Evolutionary conservation across 768 basidiomycete species (phyloP), one percentile per base, ranked within the genome.

Genomic region (Suillus placidus): DNA sequence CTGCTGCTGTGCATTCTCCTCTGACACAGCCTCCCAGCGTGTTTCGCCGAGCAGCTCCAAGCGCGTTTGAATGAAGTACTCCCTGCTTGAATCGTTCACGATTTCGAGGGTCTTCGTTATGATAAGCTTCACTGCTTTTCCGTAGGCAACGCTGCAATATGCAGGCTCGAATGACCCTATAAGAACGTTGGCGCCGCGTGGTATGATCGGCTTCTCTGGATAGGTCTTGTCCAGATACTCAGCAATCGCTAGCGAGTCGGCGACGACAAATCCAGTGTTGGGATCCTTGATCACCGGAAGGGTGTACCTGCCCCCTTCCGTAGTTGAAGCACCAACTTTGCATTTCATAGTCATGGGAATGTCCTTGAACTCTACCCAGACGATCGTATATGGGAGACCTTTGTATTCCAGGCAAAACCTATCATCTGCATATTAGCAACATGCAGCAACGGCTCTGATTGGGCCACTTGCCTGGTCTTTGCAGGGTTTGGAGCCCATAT

Each of bases 281-380:
- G 63, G 63, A 57, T 66, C 65, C 35, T 55, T 38, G 34, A 66
- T 47, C 16, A 66, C 65, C 1, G 65, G 65, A n/a, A 66, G 26
- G 54, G 65, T 66, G 54, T 66, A 64, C 18, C 38, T 60, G 26
- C 18, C 57, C 14, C 57, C 57, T 10, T 40, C 57, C 10, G 57
- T 60, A 30, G 57, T 26, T 26, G 57, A 60, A 30, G 57, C 68
- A 80, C 81, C 81, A 34, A 82, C 16, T 52, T 30, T 62, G 60
- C 80, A 72, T 67, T 78, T 76, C 64, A 74, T 75, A n/a, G 77
- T 63, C 0, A 64, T 32, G 38, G 77, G 79, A 63, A 87, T 80
- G 64, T 86, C 83, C 16, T 80, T 81, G 66, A 81, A 84, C 64
- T 86, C 84, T 60, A 87, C 72, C 81, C 82, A 85, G 55, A 81